A percentile compares a stretch with the other conserved stretches of the same genome.
phyloP scores from a whole-genome alignment of 2,329 filamentous ascomycete genomes.

The Verticillium klebahnii region DNA sequence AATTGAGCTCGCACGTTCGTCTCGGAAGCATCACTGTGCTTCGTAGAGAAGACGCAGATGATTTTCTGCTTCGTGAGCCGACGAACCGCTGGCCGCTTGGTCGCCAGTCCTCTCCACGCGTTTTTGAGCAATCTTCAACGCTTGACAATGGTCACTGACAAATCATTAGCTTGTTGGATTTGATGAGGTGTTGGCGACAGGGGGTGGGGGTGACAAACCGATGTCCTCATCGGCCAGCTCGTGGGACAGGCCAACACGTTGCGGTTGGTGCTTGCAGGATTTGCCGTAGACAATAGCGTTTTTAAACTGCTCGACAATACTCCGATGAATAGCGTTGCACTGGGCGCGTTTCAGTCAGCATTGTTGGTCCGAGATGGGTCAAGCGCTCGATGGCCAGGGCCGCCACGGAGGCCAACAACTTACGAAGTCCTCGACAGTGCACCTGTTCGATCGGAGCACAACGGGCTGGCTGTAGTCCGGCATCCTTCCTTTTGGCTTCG shows the following conservation, averaged over 20 bases:
- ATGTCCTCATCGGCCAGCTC: slow-evolving; percentile 97
- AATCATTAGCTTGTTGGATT: background rate
- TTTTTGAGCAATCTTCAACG: slow-evolving; percentile 40
- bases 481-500: slow-evolving; percentile 92
- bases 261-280: slow-evolving; percentile 97
- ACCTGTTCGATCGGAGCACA: slow-evolving; percentile 75
- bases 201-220: slow-evolving; percentile 52
- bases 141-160: slow-evolving; percentile 56
- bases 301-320: slow-evolving; percentile 93
- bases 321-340: slow-evolving; percentile 97
- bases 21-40: background rate
- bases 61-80: background rate
- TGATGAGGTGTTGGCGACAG: background rate
- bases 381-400: slow-evolving; percentile 1
- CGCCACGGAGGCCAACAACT: slow-evolving; percentile 33
- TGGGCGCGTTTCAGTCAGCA: slow-evolving; percentile 28
- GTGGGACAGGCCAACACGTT: slow-evolving; percentile 86
- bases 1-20: background rate
- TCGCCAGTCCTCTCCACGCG: slow-evolving; percentile 17
- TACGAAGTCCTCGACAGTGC: slow-evolving; percentile 96
- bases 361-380: background rate
- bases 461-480: slow-evolving; percentile 92
- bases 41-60: background rate
- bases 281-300: slow-evolving; percentile 94
- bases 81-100: background rate